Conservation (phyloP, 208 protist species). For the Acanthamoeba lenticulata region DNA sequence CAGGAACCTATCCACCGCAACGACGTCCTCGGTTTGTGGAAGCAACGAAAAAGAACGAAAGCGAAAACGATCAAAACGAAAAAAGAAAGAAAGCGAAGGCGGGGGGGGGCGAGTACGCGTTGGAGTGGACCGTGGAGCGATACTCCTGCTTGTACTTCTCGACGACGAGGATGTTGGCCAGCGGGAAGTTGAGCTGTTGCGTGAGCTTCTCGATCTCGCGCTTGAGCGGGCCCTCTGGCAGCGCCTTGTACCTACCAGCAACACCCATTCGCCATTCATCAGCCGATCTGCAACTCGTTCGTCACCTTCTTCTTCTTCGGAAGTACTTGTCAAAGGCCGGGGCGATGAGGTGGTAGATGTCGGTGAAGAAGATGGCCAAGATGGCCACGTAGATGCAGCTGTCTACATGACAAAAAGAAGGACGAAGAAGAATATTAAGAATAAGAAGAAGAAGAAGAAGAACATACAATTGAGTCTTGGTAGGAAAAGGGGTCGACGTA, state of each 20-base stretch:
- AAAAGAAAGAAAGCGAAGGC: neutral
- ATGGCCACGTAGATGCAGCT: conserved; percentile 32
- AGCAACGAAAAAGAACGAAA: neutral
- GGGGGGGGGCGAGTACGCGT: neutral
- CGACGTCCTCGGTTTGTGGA: neutral
- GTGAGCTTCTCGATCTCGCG: neutral
- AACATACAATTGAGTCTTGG: neutral
- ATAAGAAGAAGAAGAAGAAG: neutral
- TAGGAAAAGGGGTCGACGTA: neutral
- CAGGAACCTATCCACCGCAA: conserved; percentile 66
- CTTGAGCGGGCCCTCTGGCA: conserved; percentile 8
- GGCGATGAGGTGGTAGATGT: conserved; percentile 49
- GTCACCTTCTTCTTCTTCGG: no score
- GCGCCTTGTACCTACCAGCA: neutral
- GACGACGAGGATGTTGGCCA: conserved; percentile 16
- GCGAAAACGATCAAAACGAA: neutral
- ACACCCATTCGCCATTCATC: neutral
- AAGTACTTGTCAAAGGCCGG: conserved; percentile 24
- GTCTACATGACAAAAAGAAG: neutral
- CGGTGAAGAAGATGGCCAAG: conserved; percentile 39
- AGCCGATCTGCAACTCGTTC: no score
- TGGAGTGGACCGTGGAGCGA: conserved; percentile 4
- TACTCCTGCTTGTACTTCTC: conserved; percentile 32
- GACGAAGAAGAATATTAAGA: neutral
- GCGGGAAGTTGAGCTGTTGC: neutral